Evolutionary conservation across 1,284 basidiomycete species (phyloP).

Genomic region (Heliocybe sulcata): DNA sequence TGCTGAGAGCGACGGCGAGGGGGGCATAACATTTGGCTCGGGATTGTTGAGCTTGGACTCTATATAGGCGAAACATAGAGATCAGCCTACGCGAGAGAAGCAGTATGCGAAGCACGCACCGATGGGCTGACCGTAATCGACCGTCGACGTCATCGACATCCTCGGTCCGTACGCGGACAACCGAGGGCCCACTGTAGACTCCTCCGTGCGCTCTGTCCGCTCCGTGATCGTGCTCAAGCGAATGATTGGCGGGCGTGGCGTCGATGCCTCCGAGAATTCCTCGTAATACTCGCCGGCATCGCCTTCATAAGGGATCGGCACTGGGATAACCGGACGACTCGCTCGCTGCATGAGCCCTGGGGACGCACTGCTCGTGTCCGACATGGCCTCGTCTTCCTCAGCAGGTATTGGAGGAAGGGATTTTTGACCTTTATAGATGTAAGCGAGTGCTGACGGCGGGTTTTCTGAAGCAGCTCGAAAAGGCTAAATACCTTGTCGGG

Average conservation of each 20-base stretch:
- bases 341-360: neutral
- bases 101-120: constrained; percentile 28
- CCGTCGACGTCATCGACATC: constrained; percentile 29
- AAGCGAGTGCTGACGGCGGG: neutral
- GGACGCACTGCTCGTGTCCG: neutral
- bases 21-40: constrained; percentile 57
- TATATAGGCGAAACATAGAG: neutral
- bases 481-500: constrained; percentile 26
- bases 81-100: neutral
- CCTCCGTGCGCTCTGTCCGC: constrained; percentile 52
- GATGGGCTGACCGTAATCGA: constrained; percentile 58
- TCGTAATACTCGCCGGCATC: constrained; percentile 2
- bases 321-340: neutral
- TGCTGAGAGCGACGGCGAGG: constrained; percentile 65
- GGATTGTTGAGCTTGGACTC: constrained; percentile 14
- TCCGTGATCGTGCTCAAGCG: constrained; percentile 58
- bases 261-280: constrained; percentile 10
- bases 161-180: neutral
- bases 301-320: neutral
- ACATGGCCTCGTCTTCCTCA: constrained; percentile 14
- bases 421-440: neutral
- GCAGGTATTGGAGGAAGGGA: constrained; percentile 14
- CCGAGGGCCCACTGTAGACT: neutral
- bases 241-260: constrained; percentile 4
- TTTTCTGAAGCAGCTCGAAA: constrained; percentile 9